These are phyloP conservation scores for Entoloma clypeatum DNA, from an alignment of 1,284 basidiomycete genomes.

Conservation along the genomic window DNA sequence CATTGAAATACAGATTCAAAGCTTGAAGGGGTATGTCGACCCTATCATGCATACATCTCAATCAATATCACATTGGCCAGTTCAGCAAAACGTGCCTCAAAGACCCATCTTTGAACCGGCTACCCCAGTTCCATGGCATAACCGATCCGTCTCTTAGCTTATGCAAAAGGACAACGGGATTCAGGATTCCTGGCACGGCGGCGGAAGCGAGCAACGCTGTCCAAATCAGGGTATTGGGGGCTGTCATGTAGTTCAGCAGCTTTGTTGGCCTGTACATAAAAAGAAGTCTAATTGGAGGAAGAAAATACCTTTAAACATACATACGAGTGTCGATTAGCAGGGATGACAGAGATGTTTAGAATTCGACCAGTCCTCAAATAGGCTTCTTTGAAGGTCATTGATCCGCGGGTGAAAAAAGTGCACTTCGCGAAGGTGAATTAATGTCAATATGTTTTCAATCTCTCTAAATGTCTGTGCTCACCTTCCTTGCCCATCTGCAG, in stretches of 20 bases:
- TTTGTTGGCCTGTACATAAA: slow-evolving; percentile 74
- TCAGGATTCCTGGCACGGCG: slow-evolving; percentile 82
- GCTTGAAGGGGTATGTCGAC: slow-evolving; percentile 95
- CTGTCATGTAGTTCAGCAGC: slow-evolving; percentile 92
- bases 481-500: slow-evolving; percentile 84
- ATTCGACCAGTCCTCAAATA: slow-evolving; percentile 91
- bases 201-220: slow-evolving; percentile 77
- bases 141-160: slow-evolving; percentile 83
- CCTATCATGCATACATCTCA: slow-evolving; percentile 27
- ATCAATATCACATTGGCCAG: not conserved
- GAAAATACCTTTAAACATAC: slow-evolving; percentile 26
- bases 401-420: slow-evolving; percentile 91
- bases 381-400: slow-evolving; percentile 94
- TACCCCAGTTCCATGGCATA: slow-evolving; percentile 93
- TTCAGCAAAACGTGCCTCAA: slow-evolving; percentile 49
- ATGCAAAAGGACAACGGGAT: slow-evolving; percentile 90
- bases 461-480: slow-evolving; percentile 27
- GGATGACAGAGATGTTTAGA: slow-evolving; percentile 93
- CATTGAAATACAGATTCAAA: slow-evolving; percentile 92
- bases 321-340: slow-evolving; percentile 89
- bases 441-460: not conserved
- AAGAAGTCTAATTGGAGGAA: slow-evolving; percentile 9
- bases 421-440: slow-evolving; percentile 26
- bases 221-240: slow-evolving; percentile 85
- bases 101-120: slow-evolving; percentile 89